phyloP scores from a whole-genome alignment of 257 asterid genomes.

The Nicotiana tomentosiformis region DNA sequence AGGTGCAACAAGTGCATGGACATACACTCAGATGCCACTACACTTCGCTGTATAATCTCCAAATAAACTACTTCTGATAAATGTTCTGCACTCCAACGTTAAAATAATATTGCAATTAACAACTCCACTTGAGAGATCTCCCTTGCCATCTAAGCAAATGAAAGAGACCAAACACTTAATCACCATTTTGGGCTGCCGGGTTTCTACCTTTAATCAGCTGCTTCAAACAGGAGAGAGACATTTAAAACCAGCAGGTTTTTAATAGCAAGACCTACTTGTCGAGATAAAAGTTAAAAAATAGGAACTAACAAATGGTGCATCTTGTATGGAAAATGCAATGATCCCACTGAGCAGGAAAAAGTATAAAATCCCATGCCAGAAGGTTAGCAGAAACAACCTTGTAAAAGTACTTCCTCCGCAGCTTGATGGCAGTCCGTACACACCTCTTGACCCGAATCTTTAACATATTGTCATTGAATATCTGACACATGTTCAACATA shows the following conservation, averaged over 20 bases:
- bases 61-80: background rate
- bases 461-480: constrained; percentile 75
- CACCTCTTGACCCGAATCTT: constrained; percentile 89
- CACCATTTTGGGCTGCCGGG: constrained; percentile 47
- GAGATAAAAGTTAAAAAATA: background rate
- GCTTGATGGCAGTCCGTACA: constrained; percentile 77
- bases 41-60: background rate
- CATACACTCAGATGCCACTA: background rate
- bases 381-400: constrained; percentile 44
- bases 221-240: constrained; percentile 23
- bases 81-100: background rate
- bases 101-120: background rate
- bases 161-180: constrained; percentile 30
- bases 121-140: constrained; percentile 5
- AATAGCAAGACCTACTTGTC: background rate
- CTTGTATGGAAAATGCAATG: background rate
- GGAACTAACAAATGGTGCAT: background rate
- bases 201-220: constrained; percentile 63
- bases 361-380: constrained; percentile 6
- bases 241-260: background rate
- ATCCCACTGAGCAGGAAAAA: background rate
- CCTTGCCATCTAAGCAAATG: constrained; percentile 21
- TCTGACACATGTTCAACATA: constrained; percentile 44
- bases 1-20: background rate
- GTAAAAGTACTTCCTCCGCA: constrained; percentile 82